phyloP scores from a whole-genome alignment of 352 stramenopile species.

The Stephanocyclus meneghinianus region DNA sequence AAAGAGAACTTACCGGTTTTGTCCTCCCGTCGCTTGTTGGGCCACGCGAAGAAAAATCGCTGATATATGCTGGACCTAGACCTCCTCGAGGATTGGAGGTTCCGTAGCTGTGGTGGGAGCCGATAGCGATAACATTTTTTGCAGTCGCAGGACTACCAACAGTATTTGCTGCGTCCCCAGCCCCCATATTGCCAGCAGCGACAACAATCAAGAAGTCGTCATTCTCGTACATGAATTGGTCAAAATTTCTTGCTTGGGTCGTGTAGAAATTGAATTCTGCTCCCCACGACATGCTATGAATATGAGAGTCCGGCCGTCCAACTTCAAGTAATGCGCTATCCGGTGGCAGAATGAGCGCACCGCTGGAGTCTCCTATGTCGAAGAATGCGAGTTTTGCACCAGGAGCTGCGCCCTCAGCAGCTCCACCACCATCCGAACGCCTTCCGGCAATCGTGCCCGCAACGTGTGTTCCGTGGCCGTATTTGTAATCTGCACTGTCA shows the following conservation, averaged over 20 bases:
- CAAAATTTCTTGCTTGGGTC: constrained; percentile 35
- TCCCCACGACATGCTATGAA: constrained; percentile 53
- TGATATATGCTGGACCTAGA: constrained; percentile 38
- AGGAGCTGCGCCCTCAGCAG: constrained; percentile 42
- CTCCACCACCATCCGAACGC: background rate
- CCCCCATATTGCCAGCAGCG: constrained; percentile 55
- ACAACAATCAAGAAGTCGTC: constrained; percentile 55
- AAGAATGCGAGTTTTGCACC: constrained; percentile 51
- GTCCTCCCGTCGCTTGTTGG: constrained; percentile 66
- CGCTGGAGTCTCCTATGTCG: constrained; percentile 41
- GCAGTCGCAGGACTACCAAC: constrained; percentile 49
- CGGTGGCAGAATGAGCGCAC: constrained; percentile 11
- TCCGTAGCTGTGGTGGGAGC: constrained; percentile 37
- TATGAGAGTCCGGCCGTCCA: constrained; percentile 32
- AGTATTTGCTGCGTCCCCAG: constrained; percentile 28
- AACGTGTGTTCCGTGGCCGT: constrained; percentile 59
- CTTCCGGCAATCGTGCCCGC: constrained; percentile 44
- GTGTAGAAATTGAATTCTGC: constrained; percentile 37
- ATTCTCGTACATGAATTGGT: constrained; percentile 50
- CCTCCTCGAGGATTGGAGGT: constrained; percentile 1
- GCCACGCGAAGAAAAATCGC: constrained; percentile 54
- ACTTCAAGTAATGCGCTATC: constrained; percentile 28
- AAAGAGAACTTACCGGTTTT: constrained; percentile 54
- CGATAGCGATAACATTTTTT: constrained; percentile 64
- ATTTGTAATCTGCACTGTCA: constrained; percentile 36